phyloP scores from a whole-genome alignment of 805 yeast species.

The Yamadazyma insecticola region DNA sequence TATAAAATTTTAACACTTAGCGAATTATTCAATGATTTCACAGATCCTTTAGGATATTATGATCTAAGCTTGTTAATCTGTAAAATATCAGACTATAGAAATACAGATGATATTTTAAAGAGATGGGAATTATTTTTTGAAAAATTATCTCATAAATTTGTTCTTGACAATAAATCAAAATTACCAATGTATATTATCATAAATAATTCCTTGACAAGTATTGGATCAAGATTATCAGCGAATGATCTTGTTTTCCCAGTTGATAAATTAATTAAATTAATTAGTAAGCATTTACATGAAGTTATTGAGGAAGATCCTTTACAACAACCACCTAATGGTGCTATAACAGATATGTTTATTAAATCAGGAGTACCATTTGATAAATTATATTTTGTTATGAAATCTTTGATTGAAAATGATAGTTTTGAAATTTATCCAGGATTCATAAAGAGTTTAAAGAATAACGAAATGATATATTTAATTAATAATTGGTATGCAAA shows the following conservation, averaged over 20 bases:
- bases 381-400: constrained; percentile 60
- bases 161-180: constrained; percentile 15
- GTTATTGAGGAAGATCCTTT: constrained; percentile 28
- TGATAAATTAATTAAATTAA: constrained; percentile 60
- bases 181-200: constrained; percentile 38
- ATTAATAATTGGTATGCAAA: constrained; percentile 62
- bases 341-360: constrained; percentile 56
- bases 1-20: constrained; percentile 64
- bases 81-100: constrained; percentile 80
- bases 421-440: constrained; percentile 48
- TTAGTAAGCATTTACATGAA: constrained; percentile 50
- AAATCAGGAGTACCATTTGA: constrained; percentile 62
- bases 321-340: constrained; percentile 47
- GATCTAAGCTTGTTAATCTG: constrained; percentile 75
- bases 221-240: constrained; percentile 62
- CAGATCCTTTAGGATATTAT: constrained; percentile 83
- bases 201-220: constrained; percentile 34
- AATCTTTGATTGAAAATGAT: constrained; percentile 57
- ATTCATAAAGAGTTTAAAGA: constrained; percentile 35
- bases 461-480: constrained; percentile 57
- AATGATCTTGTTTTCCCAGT: constrained; percentile 81
- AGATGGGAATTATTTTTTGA: constrained; percentile 77
- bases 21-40: constrained; percentile 78
- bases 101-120: constrained; percentile 72
- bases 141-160: constrained; percentile 33